Base-by-base conservation (phyloP, 495 filamentous ascomycete species). In the Penicillium bialowiezense region DNA sequence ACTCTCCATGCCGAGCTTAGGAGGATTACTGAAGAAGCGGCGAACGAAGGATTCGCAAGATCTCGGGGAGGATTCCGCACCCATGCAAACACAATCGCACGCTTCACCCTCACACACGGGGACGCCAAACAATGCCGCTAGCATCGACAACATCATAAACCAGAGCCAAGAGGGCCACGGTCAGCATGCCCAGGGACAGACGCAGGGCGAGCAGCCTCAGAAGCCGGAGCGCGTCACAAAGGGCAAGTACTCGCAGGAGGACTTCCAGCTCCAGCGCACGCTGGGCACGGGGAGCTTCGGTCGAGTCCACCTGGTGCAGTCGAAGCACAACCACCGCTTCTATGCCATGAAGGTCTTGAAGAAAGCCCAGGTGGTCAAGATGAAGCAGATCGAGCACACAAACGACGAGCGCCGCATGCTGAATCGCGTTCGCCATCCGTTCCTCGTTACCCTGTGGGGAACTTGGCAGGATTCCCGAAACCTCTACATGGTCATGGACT, bases 401-500 rank as follows among this genome's bases (percentile, higher is more conserved):
- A 97, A 97, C 64, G 93, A 97, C 66, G 93, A 98, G 75, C 81
- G 93, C 50, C 82, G 81, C 43, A 97, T 98, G 95, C 71, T 98
- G 49, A 88, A 88, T 56, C 87, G 91, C 56, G 91, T 96, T 48
- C 91, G 95, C 63, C 91, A 98, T 73, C 91, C 93, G 1, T 98
- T 98, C 72, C 76, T 98, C 39, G 91, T 98, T 60, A 97, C 95
- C 2, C 70, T 98, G 37, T 97, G 95, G 95, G 95, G 95, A 28
- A 98, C 93, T 14, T 98, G 96, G 67, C 91, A 97, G 66, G 95
- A 97, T 56, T 79, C 88, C 15, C 86, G 84, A 65, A 97, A 98
- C 63, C 73, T 98, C 17, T 98, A 98, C 76, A 97, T 98, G 93
- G 93, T 98, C 55, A 97, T 98, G 93, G 93, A 97, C 62, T 98